Percentiles rank a stretch among this genome's conserved stretches.
phyloP scores from a whole-genome alignment of 306 rosid species.

The Prunus armeniaca region DNA sequence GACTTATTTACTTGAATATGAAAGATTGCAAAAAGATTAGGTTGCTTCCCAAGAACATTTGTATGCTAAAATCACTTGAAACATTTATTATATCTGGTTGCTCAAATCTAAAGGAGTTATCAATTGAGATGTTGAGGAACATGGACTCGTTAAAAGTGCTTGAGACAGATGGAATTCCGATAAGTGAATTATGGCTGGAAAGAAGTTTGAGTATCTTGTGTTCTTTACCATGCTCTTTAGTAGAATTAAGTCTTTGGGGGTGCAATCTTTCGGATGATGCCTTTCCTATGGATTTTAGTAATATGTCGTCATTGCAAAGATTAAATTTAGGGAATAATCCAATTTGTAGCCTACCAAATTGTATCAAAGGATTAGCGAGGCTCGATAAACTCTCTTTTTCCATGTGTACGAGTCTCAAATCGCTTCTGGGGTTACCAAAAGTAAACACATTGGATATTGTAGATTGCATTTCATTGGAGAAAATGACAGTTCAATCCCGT shows the following conservation, averaged over 20 bases:
- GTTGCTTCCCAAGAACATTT: neutral
- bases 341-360: neutral
- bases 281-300: neutral
- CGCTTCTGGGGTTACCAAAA: too few relatives aligned
- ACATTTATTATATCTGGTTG: neutral
- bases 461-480: too few relatives aligned
- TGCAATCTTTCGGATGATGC: neutral
- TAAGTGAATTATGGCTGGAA: neutral
- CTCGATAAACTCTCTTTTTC: too few relatives aligned
- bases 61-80: neutral
- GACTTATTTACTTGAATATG: neutral
- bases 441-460: neutral
- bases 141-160: too few relatives aligned
- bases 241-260: neutral
- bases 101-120: too few relatives aligned
- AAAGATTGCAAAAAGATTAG: constrained; percentile 2
- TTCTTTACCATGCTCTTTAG: constrained; percentile 1
- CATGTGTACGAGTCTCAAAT: too few relatives aligned
- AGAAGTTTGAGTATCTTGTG: neutral
- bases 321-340: neutral
- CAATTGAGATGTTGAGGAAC: too few relatives aligned
- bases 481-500: too few relatives aligned
- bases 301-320: neutral
- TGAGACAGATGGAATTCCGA: neutral
- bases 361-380: too few relatives aligned